Base-by-base conservation (phyloP, 768 basidiomycete genomes). In the Kwoniella europaea region DNA sequence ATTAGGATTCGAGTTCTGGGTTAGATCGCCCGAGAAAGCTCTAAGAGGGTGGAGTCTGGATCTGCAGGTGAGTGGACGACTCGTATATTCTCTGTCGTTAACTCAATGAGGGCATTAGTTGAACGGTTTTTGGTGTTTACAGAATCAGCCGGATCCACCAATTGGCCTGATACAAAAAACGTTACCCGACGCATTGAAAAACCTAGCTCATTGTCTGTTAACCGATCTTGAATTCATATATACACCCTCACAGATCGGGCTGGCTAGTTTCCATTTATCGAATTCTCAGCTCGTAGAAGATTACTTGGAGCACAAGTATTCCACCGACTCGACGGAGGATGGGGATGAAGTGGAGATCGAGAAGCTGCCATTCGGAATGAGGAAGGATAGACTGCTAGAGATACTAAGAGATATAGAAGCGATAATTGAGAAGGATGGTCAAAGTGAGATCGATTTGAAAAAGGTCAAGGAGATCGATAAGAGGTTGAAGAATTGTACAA, bases 161-260 rank as follows among this genome's bases (percentile, higher is more conserved):
- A 78, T 86, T 50, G 86, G 88, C 62, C 84, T 87, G 41, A 82
- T 89, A n/a, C 84, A 85, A n/a, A 84, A 85, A 53, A 77, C 89
- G 24, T 91, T 93, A 80, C 88, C 92, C 65, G 78, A 81, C 18
- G 92, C 93, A 1, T 82, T 92, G 62, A 85, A 84, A 35, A 86
- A 91, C 79, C 87, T 93, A 71, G 89, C 91, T 44, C 86, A 87
- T n/a, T 91, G 94, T 22, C 91, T 96, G 12, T 86, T 94, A 41
- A 95, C 94, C 12, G 94, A 98, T 79, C 90, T 89, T 22, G 96
- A 98, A 80, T 88, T 98, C 78, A 87, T 95, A 65, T 97, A 92
- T 82, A 87, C 93, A 6, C 96, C 97, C 1, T 91, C 95, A 4
- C 97, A 98, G 84, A 94, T 98, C 76, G 93, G 93, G 2, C 86